Evolutionary conservation across 139 green algal species (phyloP), one percentile per base, ranked within the genome.

Genomic region (Asterochloris erici): DNA sequence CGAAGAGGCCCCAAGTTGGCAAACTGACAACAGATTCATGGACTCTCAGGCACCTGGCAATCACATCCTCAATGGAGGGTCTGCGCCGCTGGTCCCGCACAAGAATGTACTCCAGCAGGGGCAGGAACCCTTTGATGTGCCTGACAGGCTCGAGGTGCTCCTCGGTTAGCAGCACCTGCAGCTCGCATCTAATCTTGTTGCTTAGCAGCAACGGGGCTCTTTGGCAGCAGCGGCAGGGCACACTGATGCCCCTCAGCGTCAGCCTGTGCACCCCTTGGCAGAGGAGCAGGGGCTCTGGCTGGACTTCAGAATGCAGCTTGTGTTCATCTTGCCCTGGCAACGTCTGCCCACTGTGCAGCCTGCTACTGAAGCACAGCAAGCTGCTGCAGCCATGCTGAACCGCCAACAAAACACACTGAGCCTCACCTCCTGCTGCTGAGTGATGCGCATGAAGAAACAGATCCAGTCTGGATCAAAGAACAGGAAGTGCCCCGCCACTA

Each of bases 101-200:
- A 60, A 97, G 85, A 19, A 96, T 93, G 84, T 83, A 93, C 15
- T 92, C 79, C 63, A 97, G 82, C 77, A 97, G 84, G 0, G 85
- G 84, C 38, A 54, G 38, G 38, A 54, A 54, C 38, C 38, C 38
- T 54, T 54, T 54, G 38, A 77, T 54, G 73, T 76, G 21, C 0
- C 29, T 61, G 73, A 87, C 63, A 10, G 66, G 62, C 24, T 62
- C 79, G 69, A 61, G 47, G 23, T 61, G 69, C 60, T 80, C 77
- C 11, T 60, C 15, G 6, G 77, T n/a, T 16, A 88, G 68, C 27
- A 88, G 62, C 38, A 47, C 61, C 84, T 83, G 77, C 69, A 78
- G 38, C 4, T 54, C 6, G 38, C 38, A 54, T 6, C 38, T 54
- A 2, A 54, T 54, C 2, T 54, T 54, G 38, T 54, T 54, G 38